Conservation (phyloP, 495 filamentous ascomycete genomes). For the Lasiosphaeria hispida region DNA sequence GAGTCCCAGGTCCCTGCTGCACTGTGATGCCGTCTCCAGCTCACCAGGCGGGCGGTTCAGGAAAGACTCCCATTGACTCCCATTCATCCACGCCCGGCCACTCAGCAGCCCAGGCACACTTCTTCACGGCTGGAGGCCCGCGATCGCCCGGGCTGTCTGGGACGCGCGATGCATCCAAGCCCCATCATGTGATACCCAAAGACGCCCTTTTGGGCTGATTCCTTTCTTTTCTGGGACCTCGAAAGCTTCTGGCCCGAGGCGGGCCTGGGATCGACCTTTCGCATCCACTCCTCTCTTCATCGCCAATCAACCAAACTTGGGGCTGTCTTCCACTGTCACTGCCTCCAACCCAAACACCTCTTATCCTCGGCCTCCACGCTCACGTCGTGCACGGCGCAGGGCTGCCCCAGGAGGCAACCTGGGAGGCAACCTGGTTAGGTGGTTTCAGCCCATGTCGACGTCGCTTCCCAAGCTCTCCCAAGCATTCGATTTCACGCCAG, state of each 20-base stretch:
- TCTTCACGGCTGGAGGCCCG: background rate
- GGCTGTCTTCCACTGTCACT: too few relatives aligned
- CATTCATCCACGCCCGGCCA: slow-evolving; percentile 16
- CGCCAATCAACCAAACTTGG: too few relatives aligned
- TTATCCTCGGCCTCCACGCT: too few relatives aligned
- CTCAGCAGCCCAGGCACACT: slow-evolving; percentile 10
- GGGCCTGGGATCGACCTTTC: too few relatives aligned
- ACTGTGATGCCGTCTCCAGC: slow-evolving; percentile 13
- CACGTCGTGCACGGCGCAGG: background rate
- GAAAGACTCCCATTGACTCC: slow-evolving; percentile 22
- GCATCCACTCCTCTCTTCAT: too few relatives aligned
- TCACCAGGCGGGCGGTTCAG: slow-evolving; percentile 19
- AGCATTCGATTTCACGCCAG: background rate
- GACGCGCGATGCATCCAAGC: slow-evolving; percentile 21
- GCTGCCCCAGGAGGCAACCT: background rate
- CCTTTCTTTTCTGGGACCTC: too few relatives aligned
- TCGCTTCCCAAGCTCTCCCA: too few relatives aligned
- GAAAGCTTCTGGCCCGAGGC: too few relatives aligned
- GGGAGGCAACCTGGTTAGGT: background rate
- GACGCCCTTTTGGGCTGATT: too few relatives aligned
- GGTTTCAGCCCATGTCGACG: background rate
- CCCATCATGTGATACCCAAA: slow-evolving; percentile 27
- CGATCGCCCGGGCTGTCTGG: slow-evolving; percentile 9
- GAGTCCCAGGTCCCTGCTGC: slow-evolving; percentile 4
- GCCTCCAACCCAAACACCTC: too few relatives aligned